A percentile compares a stretch with the other conserved stretches of the same genome.
These are phyloP conservation scores for Volvox reticuliferus DNA, from an alignment of 139 green algal species.

Conservation along the genomic window DNA sequence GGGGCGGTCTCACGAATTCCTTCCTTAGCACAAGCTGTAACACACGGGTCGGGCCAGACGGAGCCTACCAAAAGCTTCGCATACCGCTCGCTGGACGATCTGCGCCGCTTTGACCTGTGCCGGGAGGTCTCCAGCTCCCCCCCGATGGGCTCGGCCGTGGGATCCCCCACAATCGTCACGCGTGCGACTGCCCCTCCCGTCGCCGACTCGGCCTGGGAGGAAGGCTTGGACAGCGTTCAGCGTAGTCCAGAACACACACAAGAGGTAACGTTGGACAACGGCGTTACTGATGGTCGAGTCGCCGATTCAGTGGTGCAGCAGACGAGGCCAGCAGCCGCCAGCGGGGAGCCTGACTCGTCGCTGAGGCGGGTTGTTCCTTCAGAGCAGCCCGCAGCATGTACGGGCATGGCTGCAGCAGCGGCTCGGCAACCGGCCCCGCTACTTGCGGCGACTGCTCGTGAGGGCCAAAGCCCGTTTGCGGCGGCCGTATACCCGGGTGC, in stretches of 20 bases:
- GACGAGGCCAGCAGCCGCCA: background rate
- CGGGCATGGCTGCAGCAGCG: background rate
- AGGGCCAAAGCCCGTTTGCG: background rate
- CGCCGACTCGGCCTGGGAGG: background rate
- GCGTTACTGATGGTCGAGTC: too few species aligned
- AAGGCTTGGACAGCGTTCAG: background rate
- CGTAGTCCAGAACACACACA: background rate
- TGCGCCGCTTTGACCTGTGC: conserved; percentile 4
- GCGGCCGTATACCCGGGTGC: background rate
- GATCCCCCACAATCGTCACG: background rate
- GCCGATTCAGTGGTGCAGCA: background rate
- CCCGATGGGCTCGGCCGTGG: background rate
- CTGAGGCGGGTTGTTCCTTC: background rate
- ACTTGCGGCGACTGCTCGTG: background rate
- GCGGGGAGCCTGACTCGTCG: background rate
- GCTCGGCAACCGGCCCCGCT: conserved; percentile 18
- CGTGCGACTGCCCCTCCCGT: background rate
- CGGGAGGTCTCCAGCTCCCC: background rate
- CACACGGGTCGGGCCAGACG: background rate
- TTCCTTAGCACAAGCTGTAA: background rate
- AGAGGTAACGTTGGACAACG: background rate
- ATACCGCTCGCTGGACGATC: conserved; percentile 20
- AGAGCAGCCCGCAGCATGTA: too few species aligned
- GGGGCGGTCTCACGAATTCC: background rate
- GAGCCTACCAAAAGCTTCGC: background rate